Base-by-base conservation (phyloP, 2,329 filamentous ascomycete species). In the Epichloe aotearoae region DNA sequence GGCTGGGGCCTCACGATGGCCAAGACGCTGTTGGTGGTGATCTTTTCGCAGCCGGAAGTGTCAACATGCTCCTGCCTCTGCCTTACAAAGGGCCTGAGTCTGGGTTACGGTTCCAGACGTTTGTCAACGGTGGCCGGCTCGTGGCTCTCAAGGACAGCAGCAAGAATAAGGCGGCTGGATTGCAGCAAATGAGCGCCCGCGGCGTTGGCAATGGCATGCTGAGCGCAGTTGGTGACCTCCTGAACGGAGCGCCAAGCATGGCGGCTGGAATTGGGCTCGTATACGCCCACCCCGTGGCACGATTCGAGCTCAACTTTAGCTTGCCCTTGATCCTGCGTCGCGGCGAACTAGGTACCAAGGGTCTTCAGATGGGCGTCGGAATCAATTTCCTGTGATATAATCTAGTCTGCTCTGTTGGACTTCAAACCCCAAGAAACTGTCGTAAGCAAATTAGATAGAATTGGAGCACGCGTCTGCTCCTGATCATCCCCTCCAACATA, bases 221-320 rank as follows among this genome's bases (percentile, higher is more conserved):
- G 14, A 67, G 69, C 34, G 88, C 90, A 0, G 62, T 95, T 12
- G 73, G 73, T 5, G 84, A 91, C 54, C 69, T 97, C 15, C 72
- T 76, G 19, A 84, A 82, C 49, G 88, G 87, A 4, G 67, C 89
- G 30, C 93, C 93, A 0, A 96, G 88, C 64, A 73, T 89, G 36
- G 85, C 91, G 2, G 91, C 88, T 1, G 93, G 93, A 26, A 70
- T 96, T 12, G 93, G 93, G 0, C 71, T 98, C 20, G 90, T 98
- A 1, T 98, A 98, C 64, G 93, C 90, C 3, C 91, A 97, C 62
- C 90, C 90, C 0, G 84, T 91, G 19, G 93, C 93, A 11, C 74
- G 93, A 51, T 96, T 98, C 56, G 93, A 98, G 72, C 73, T 98
- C 58, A 98, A 98, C 69, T 95, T 98, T 65, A 89, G 86, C 59